Evolutionary conservation across 441 rosid genomes (phyloP), one percentile per base, ranked within the genome.

Genomic region (Adansonia grandidieri): DNA sequence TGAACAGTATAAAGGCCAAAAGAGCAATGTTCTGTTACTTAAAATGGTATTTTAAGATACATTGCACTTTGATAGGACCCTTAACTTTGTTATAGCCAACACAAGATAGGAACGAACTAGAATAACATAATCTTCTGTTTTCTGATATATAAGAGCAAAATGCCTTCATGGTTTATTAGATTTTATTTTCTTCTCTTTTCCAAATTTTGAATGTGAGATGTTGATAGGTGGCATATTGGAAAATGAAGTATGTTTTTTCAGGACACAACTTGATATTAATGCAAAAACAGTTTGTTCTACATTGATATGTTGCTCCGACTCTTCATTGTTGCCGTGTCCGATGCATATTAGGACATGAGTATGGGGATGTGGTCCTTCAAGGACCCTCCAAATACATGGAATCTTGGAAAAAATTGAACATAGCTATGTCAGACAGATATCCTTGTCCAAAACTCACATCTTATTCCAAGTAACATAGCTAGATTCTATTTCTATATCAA

Each of bases 21-120:
- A 15, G 61, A 51, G 37, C 51, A 45, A 68, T 51, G 4, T 15
- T 71, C 10, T 6, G 61, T 51, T 71, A 51, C 42, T 51, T 22
- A 28, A 69, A 51, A 28, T 71, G 62, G 9, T 51, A 15, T 71
- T 71, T 32, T 32, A n/a, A 28, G n/a, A 53, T 53, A n/a, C 62
- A 53, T 32, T 32, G 9, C 37, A 53, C 9, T 9, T 32, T n/a
- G 58, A 61, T 47, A 42, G 44, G 37, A 24, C 60, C 58, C 60
- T 32, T 32, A 69, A 68, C 54, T 57, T 77, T 47, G 69, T 69
- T 69, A 20, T 48, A 32, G 75, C 69, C 20, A 14, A 47, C 51
- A 60, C 47, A 58, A 57, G 14, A 60, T 10, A 4, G 32, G 13
- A 32, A 9, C 9, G 1, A 11, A 17, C 40, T 50, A 51, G 62